Conservation (phyloP, 2,329 filamentous ascomycete genomes). For the Fusarium mundagurra region DNA sequence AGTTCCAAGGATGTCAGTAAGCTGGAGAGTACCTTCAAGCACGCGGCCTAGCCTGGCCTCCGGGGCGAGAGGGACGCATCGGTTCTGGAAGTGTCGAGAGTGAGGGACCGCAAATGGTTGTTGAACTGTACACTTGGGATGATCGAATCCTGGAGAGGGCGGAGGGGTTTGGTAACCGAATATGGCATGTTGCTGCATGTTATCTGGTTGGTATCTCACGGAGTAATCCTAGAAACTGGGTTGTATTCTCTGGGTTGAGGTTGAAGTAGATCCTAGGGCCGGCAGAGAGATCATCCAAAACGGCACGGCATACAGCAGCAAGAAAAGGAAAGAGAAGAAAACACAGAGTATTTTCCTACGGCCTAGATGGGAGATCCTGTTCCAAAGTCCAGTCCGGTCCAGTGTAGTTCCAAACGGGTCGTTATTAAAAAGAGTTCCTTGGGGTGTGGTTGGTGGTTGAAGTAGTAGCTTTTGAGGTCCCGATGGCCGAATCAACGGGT, state of each 20-base stretch:
- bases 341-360: slow-evolving; percentile 40
- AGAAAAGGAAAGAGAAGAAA: slow-evolving; percentile 40
- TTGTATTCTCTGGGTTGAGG: slow-evolving; percentile 14
- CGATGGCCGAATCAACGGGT: slow-evolving; percentile 63
- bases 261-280: slow-evolving; percentile 30
- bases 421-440: slow-evolving; percentile 34
- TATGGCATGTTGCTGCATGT: slow-evolving; percentile 68
- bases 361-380: slow-evolving; percentile 41
- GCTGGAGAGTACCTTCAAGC: slow-evolving; percentile 82
- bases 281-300: slow-evolving; percentile 36
- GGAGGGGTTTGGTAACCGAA: slow-evolving; percentile 68
- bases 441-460: slow-evolving; percentile 36
- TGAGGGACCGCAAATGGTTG: slow-evolving; percentile 46
- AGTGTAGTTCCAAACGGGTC: slow-evolving; percentile 44
- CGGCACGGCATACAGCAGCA: slow-evolving; percentile 32
- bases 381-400: slow-evolving; percentile 41
- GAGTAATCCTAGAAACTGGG: slow-evolving; percentile 34
- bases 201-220: slow-evolving; percentile 51
- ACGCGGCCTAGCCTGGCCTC: slow-evolving; percentile 88
- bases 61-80: slow-evolving; percentile 70
- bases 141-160: slow-evolving; percentile 65
- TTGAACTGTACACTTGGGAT: slow-evolving; percentile 57
- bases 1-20: slow-evolving; percentile 87
- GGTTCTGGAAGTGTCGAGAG: slow-evolving; percentile 53
- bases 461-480: slow-evolving; percentile 30